phyloP scores from a whole-genome alignment of 2,329 filamentous ascomycete genomes.

The Xylaria sp. region DNA sequence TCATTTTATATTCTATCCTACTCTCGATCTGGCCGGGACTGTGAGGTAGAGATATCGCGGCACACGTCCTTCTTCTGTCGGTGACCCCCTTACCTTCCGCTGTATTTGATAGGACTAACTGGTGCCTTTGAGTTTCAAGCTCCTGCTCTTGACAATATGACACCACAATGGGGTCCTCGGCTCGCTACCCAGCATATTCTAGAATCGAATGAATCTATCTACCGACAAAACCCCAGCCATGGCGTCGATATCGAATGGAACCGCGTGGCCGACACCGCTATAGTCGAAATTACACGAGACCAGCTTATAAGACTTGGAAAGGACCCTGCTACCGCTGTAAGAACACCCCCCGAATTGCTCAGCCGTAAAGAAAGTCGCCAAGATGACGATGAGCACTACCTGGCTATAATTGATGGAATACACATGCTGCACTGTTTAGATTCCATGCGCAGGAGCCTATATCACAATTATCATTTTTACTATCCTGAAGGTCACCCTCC shows the following conservation, averaged over 20 bases:
- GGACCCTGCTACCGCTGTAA: not conserved
- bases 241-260: not conserved
- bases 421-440: slow-evolving; percentile 22
- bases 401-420: slow-evolving; percentile 16
- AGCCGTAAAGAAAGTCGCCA: not conserved
- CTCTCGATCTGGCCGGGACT: not conserved
- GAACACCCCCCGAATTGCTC: not conserved
- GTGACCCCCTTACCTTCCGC: not conserved
- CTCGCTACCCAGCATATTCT: not conserved
- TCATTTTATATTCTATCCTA: not conserved
- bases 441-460: slow-evolving; percentile 17
- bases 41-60: not conserved
- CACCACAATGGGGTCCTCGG: not conserved
- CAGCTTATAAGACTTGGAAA: not conserved
- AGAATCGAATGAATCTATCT: not conserved
- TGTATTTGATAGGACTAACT: not conserved
- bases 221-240: not conserved
- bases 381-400: slow-evolving; percentile 10
- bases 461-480: slow-evolving; percentile 12
- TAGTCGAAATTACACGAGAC: not conserved
- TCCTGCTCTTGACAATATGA: not conserved
- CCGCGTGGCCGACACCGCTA: not conserved
- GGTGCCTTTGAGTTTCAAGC: not conserved
- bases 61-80: not conserved
- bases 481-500: slow-evolving; percentile 12